These are phyloP conservation scores for Ophioceras dolichostomum DNA, from an alignment of 2,329 filamentous ascomycete genomes.

Conservation along the genomic window DNA sequence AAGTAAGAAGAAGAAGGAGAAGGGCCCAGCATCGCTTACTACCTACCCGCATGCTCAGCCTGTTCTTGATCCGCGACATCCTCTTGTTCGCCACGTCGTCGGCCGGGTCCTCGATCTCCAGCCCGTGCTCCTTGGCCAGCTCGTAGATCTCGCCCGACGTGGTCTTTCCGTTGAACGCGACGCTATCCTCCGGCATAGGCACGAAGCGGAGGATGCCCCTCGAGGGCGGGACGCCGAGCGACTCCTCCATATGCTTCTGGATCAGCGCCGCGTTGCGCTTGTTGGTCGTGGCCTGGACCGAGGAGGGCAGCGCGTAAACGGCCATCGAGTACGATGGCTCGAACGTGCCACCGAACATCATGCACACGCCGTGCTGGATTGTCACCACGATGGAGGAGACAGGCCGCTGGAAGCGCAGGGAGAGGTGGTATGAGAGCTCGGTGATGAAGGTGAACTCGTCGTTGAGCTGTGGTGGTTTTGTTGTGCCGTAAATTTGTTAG, in stretches of 20 bases:
- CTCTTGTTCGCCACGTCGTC: neutral
- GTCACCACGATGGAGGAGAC: constrained; percentile 63
- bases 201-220: constrained; percentile 66
- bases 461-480: constrained; percentile 39
- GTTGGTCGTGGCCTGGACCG: constrained; percentile 64
- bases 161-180: constrained; percentile 61
- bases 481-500: neutral
- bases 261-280: constrained; percentile 65
- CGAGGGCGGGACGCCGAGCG: constrained; percentile 50
- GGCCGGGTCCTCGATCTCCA: neutral
- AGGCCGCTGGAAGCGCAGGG: constrained; percentile 62
- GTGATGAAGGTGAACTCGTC: constrained; percentile 66
- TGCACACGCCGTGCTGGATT: constrained; percentile 61
- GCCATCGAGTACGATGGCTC: constrained; percentile 71
- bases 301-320: constrained; percentile 55
- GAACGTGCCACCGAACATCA: constrained; percentile 63
- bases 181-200: constrained; percentile 55
- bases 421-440: constrained; percentile 60
- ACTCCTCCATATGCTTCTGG: constrained; percentile 61
- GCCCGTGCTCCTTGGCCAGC: constrained; percentile 23
- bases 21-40: neutral
- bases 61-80: constrained; percentile 12
- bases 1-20: neutral
- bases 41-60: constrained; percentile 23
- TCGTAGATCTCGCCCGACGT: constrained; percentile 55